phyloP scores from a whole-genome alignment of 2,329 filamentous ascomycete genomes.

The Aspergillus awamori region DNA sequence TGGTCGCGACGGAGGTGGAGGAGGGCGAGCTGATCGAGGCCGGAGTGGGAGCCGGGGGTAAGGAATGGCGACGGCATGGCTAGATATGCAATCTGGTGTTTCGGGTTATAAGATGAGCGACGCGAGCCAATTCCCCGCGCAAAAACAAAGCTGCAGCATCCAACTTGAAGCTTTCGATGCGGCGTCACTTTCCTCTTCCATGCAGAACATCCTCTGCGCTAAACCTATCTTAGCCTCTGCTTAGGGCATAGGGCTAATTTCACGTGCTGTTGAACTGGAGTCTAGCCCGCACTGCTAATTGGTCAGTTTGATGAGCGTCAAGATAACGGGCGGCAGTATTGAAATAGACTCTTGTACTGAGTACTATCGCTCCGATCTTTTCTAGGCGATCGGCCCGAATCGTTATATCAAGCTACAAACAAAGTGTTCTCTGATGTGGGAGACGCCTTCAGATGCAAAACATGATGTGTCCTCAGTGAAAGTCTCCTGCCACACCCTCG shows the following conservation, averaged over 20 bases:
- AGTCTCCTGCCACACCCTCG: background rate
- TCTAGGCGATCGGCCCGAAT: no score
- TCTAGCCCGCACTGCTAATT: background rate
- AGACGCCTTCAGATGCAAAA: no score
- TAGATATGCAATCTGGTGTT: background rate
- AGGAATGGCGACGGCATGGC: conserved; percentile 73
- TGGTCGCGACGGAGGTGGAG: conserved; percentile 87
- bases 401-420: no score
- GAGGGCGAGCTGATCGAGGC: conserved; percentile 71
- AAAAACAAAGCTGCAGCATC: conserved; percentile 2
- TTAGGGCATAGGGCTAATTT: conserved; percentile 31
- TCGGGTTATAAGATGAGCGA: background rate
- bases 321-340: background rate
- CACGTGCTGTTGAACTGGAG: background rate
- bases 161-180: conserved; percentile 13
- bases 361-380: no score
- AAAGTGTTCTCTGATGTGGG: no score
- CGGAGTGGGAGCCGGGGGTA: conserved; percentile 65
- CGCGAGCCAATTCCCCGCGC: background rate
- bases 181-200: conserved; percentile 7
- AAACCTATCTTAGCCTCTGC: background rate
- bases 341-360: no score
- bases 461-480: no score
- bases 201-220: conserved; percentile 12
- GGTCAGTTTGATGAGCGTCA: background rate